Base-by-base conservation (phyloP, 495 filamentous ascomycete species). In the Aspergillus bertholletiae region DNA sequence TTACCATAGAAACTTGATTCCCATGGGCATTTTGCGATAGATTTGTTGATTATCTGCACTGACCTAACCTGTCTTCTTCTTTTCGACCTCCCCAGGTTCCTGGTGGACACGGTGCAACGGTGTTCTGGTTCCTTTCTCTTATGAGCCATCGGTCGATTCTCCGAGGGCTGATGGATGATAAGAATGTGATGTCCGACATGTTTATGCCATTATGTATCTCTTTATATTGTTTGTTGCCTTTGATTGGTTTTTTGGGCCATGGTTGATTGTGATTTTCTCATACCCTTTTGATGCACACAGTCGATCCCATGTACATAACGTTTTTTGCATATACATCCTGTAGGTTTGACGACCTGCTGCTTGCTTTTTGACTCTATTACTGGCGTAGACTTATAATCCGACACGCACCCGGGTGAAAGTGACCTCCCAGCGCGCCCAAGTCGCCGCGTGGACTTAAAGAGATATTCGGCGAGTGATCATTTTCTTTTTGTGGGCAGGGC, bases 61-160 rank as follows among this genome's bases (percentile, higher is more conserved):
- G 28, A 37, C 57, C 51, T 17, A 53, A 46, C 37, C 62, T 47
- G 61, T 56, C 53, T 55, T 52, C 59, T 51, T 55, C 9, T 59
- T 55, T 35, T 58, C n/a, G 57, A 53, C 59, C 39, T 53, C 53
- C 37, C 24, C 11, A 15, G 30, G 61, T 59, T 52, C 53, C 56
- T 65, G 57, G 64, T 26, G 49, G 52, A 55, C 58, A 59, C 43
- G 66, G 63, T 69, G 67, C 54, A 57, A 52, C 51, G 60, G 64
- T 58, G 72, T 74, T 69, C 66, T 62, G 70, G 54, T 53, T 66
- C 51, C 53, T 54, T 58, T 58, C 64, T 50, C 37, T 49, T 41
- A 27, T 44, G 37, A 40, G 37, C 44, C 51, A 50, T 46, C 46
- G 51, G 53, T 54, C 47, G 50, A 59, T 46, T 53, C 30, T 51